A percentile compares a stretch with the other conserved stretches of the same genome.
phyloP scores from a whole-genome alignment of 1,284 basidiomycete genomes.

The Trichosporon faecale region DNA sequence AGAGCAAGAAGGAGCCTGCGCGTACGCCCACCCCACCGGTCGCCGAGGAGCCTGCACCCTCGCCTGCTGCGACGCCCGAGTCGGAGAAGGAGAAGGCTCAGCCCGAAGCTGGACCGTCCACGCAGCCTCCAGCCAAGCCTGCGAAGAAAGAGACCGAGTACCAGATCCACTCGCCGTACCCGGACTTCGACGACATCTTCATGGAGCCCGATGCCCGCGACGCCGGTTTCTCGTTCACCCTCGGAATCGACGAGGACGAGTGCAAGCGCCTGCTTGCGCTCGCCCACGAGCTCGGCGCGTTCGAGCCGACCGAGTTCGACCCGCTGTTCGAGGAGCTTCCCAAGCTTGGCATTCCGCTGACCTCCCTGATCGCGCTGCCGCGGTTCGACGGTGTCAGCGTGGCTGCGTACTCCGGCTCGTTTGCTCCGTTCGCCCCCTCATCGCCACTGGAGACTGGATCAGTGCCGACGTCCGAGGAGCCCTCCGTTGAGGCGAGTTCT shows the following conservation, averaged over 20 bases:
- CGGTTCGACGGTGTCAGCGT: conserved; percentile 9
- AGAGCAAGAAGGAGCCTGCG: background rate
- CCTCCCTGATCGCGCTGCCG: conserved; percentile 22
- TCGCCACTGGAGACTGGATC: conserved; percentile 21
- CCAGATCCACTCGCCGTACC: conserved; percentile 69
- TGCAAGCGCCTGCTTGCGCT: conserved; percentile 27
- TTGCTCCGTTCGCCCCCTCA: conserved; percentile 26
- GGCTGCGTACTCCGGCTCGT: conserved; percentile 23
- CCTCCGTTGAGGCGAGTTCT: background rate
- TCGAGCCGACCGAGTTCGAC: conserved; percentile 42
- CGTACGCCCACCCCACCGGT: background rate
- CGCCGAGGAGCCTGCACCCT: background rate
- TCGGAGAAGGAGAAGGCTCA: conserved; percentile 27
- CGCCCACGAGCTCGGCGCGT: conserved; percentile 29
- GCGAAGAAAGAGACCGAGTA: conserved; percentile 31
- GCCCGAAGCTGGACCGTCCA: conserved; percentile 44
- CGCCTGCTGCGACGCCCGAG: background rate
- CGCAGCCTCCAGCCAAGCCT: conserved; percentile 26
- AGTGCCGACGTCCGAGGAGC: conserved; percentile 17
- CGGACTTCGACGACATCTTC: conserved; percentile 69
- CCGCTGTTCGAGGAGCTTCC: conserved; percentile 28
- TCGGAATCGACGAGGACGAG: conserved; percentile 34
- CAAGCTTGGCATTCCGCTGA: conserved; percentile 29
- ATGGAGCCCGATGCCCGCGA: conserved; percentile 31
- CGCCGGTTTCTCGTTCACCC: conserved; percentile 40